A percentile compares a stretch with the other conserved stretches of the same genome.
phyloP scores from a whole-genome alignment of 2,329 filamentous ascomycete genomes.

The Clathrospora elynae region DNA sequence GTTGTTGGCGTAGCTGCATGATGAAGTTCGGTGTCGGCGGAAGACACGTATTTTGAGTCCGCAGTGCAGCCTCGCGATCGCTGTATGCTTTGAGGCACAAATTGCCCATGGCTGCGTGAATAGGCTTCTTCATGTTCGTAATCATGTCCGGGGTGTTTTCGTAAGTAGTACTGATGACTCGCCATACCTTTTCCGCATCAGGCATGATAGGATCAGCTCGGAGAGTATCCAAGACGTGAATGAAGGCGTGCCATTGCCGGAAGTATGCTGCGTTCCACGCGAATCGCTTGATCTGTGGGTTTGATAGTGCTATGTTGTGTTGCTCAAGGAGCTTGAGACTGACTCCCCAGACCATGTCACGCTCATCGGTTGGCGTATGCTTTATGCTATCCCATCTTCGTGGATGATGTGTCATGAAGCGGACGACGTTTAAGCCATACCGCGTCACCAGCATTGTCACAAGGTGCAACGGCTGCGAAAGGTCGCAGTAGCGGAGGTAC shows the following conservation, averaged over 20 bases:
- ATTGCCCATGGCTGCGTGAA: constrained; percentile 20
- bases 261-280: constrained; percentile 65
- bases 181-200: constrained; percentile 44
- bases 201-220: constrained; percentile 37
- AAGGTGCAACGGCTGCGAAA: constrained; percentile 63
- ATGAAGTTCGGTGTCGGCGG: not conserved
- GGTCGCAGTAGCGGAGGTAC: constrained; percentile 42
- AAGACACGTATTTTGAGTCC: not conserved
- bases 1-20: not conserved
- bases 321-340: constrained; percentile 68
- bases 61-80: constrained; percentile 6
- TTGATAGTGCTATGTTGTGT: constrained; percentile 64
- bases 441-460: constrained; percentile 66
- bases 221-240: constrained; percentile 57
- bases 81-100: constrained; percentile 21
- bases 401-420: constrained; percentile 73
- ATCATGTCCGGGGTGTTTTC: constrained; percentile 33
- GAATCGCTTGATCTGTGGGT: constrained; percentile 62
- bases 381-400: constrained; percentile 60
- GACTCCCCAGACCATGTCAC: constrained; percentile 5
- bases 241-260: constrained; percentile 65
- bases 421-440: constrained; percentile 74
- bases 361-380: constrained; percentile 67
- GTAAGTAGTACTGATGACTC: constrained; percentile 39
- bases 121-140: constrained; percentile 18